phyloP scores from a whole-genome alignment of 2,329 filamentous ascomycete species.

The Periglandula ipomoeae region DNA sequence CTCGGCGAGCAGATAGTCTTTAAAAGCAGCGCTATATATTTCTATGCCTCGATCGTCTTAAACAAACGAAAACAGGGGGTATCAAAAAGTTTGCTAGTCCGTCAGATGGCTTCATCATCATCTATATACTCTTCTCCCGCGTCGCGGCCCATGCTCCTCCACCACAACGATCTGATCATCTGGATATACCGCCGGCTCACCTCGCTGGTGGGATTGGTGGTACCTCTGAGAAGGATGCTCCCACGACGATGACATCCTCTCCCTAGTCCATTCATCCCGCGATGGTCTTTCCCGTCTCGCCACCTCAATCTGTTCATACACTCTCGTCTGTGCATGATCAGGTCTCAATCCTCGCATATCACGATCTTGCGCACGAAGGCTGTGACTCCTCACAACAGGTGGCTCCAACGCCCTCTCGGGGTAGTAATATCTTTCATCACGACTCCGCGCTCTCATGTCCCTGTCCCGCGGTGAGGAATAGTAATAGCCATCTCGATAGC shows the following conservation, averaged over 20 bases:
- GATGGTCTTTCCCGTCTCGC: slow-evolving; percentile 14
- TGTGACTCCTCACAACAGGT: not conserved
- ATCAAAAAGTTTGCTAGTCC: not conserved
- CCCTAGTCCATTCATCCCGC: not conserved
- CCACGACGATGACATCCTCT: not conserved
- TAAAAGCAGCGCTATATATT: not conserved
- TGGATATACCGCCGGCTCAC: not conserved
- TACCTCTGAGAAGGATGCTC: not conserved
- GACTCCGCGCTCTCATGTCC: not conserved
- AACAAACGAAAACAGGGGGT: not conserved
- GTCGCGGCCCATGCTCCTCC: not conserved
- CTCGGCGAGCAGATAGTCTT: not conserved
- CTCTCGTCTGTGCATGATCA: slow-evolving; percentile 9
- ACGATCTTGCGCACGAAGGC: not conserved
- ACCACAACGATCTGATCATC: not conserved
- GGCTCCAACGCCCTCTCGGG: not conserved
- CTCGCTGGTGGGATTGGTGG: not conserved
- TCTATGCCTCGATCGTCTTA: not conserved
- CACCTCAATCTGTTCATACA: slow-evolving; percentile 10
- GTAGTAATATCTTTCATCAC: not conserved
- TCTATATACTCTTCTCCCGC: not conserved
- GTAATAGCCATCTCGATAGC: slow-evolving; percentile 1
- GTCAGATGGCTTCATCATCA: not conserved
- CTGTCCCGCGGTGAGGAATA: not conserved
- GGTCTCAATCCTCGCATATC: slow-evolving; percentile 7